Base-by-base conservation (phyloP, 805 yeast species). In the Yamadazyma olivae region DNA sequence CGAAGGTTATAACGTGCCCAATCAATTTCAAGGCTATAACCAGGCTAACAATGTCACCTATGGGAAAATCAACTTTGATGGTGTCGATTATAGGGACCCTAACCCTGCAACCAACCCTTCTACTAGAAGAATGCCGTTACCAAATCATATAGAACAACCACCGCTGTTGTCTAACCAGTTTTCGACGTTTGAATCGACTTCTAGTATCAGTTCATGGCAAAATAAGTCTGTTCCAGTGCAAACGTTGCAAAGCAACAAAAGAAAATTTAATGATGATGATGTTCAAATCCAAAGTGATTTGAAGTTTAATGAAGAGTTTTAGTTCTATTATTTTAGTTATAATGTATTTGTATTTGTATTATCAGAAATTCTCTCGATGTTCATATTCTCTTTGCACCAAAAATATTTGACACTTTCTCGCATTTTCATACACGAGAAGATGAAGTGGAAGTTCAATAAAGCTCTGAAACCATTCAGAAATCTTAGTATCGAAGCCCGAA, bases 261-360 rank as follows among this genome's bases (percentile, higher is more conserved):
- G 35, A n/a, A 36, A 24, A 10, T 17, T n/a, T 16, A 17, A 27
- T n/a, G 41, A 33, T 13, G 31, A 24, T 6, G 33, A 26, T 3
- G 13, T 22, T 17, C 19, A 14, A 7, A 6, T 22, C 10, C 19
- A 10, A 6, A 25, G 10, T 6, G 30, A 27, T 9, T 55, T 75
- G 27, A 55, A 54, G 29, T 72, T 75, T 42, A 53, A 70, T 43
- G 80, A 74, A 41, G 77, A 74, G 25, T 75, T 75, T 44, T 75
- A 51, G 51, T 8, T n/a, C 10, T 24, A n/a, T n/a, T n/a, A n/a
- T n/a, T n/a, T n/a, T n/a, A n/a, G n/a, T n/a, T n/a, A n/a, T n/a
- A n/a, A n/a, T n/a, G n/a, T n/a, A n/a, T n/a, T n/a, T n/a, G n/a
- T n/a, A n/a, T n/a, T n/a, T n/a, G n/a, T n/a, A n/a, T n/a, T n/a